Evolutionary conservation across 2,329 filamentous ascomycete genomes (phyloP).

Genomic region (Aotearoamyces nothofagi): DNA sequence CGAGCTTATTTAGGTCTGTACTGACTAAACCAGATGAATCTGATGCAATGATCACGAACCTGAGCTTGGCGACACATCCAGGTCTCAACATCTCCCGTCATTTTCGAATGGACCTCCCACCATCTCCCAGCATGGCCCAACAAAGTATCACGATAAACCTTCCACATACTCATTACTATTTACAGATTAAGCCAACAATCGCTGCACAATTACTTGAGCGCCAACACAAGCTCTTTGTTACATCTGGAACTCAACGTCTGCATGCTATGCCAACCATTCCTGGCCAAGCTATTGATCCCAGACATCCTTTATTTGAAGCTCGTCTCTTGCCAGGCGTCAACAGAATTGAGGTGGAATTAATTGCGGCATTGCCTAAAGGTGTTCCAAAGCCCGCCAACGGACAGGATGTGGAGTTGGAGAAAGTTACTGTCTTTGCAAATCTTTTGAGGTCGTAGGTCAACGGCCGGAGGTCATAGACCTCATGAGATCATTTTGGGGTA

Average conservation of each 20-base stretch:
- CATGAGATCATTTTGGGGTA: not conserved
- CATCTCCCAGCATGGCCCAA: constrained; percentile 49
- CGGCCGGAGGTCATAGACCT: not conserved
- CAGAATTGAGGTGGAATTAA: constrained; percentile 61
- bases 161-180: constrained; percentile 48
- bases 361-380: constrained; percentile 51
- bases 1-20: not conserved
- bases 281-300: constrained; percentile 35
- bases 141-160: constrained; percentile 62
- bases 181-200: constrained; percentile 57
- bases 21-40: constrained; percentile 28
- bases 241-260: constrained; percentile 50
- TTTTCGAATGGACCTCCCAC: constrained; percentile 47
- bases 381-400: constrained; percentile 37
- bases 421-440: constrained; percentile 61
- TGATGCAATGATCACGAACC: constrained; percentile 51
- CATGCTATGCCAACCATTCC: constrained; percentile 28
- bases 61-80: constrained; percentile 55
- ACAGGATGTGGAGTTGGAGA: constrained; percentile 61
- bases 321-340: constrained; percentile 60
- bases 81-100: constrained; percentile 44
- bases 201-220: constrained; percentile 47
- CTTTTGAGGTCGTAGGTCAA: constrained; percentile 33
- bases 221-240: constrained; percentile 64
- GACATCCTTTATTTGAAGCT: constrained; percentile 60